These are phyloP conservation scores for Xylona heveae DNA, from an alignment of 495 filamentous ascomycete species.

Conservation along the genomic window DNA sequence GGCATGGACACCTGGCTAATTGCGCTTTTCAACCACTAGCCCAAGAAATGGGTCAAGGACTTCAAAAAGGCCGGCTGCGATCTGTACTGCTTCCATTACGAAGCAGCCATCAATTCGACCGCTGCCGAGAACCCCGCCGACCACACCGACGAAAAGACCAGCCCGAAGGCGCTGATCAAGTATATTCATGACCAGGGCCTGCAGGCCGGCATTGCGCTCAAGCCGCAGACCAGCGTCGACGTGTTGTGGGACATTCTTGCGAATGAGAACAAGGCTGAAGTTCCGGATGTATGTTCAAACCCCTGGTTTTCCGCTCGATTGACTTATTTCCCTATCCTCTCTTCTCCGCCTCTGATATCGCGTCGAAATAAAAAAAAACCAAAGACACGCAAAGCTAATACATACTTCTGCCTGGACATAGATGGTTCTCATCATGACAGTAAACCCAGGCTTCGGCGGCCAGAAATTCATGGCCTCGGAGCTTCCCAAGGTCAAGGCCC, in stretches of 20 bases:
- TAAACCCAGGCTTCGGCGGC: conserved; percentile 91
- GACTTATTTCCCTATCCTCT: neutral
- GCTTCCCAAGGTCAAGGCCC: conserved; percentile 73
- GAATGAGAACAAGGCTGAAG: conserved; percentile 41
- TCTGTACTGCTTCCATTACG: conserved; percentile 98
- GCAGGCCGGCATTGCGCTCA: conserved; percentile 87
- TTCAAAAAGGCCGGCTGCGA: conserved; percentile 90
- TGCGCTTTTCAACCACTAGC: too few relatives aligned
- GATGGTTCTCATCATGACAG: conserved; percentile 99
- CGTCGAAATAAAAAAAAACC: neutral
- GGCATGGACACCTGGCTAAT: too few relatives aligned
- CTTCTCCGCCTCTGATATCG: conserved; percentile 1
- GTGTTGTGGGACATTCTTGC: conserved; percentile 83
- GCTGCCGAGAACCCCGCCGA: conserved; percentile 61
- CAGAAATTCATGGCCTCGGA: conserved; percentile 96
- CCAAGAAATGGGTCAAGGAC: conserved; percentile 91
- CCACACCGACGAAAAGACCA: conserved; percentile 42
- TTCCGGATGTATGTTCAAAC: conserved; percentile 57
- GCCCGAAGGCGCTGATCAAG: conserved; percentile 62
- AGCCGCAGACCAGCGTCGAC: conserved; percentile 74
- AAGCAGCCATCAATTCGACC: conserved; percentile 71
- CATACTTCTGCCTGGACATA: conserved; percentile 15
- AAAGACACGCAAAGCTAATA: neutral
- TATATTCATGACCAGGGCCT: conserved; percentile 79
- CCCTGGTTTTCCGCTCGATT: conserved; percentile 1